A percentile compares a stretch with the other conserved stretches of the same genome.
These are phyloP conservation scores for Salvia miltiorrhiza DNA, from an alignment of 257 asterid genomes.

Conservation along the genomic window DNA sequence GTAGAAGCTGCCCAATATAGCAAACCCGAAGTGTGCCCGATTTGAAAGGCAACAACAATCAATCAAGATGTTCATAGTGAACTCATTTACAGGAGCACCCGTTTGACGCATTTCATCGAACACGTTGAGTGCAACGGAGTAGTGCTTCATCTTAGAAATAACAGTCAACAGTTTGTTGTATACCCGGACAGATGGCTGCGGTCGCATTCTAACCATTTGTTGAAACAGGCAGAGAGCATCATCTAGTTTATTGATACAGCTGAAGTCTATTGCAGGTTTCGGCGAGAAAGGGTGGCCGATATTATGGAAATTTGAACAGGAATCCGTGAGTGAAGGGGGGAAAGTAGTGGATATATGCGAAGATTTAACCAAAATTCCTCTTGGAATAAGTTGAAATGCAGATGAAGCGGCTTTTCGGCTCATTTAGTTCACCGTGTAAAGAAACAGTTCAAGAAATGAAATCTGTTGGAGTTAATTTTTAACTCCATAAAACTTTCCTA, in stretches of 20 bases:
- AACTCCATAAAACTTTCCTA: too few relatives aligned
- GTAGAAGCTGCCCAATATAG: neutral
- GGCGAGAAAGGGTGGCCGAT: neutral
- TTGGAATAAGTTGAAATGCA: neutral
- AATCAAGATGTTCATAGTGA: conserved; percentile 7
- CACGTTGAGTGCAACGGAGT: neutral
- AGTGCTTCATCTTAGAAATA: conserved; percentile 3
- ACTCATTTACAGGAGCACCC: neutral
- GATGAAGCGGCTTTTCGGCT: neutral
- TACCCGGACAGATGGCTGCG: conserved; percentile 1
- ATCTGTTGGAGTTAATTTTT: too few relatives aligned
- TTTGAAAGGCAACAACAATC: conserved; percentile 3
- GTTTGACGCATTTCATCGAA: conserved; percentile 16
- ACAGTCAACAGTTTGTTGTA: conserved; percentile 4
- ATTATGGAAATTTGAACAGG: conserved; percentile 1
- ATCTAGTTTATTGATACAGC: neutral
- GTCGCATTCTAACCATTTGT: neutral
- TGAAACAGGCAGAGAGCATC: neutral
- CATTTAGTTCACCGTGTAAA: neutral
- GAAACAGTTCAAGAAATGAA: too few relatives aligned
- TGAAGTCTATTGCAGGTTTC: conserved; percentile 11
- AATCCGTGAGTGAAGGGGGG: neutral
- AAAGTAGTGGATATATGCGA: neutral
- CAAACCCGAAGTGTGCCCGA: neutral
- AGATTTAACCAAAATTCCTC: neutral